Evolutionary conservation across 2,329 filamentous ascomycete genomes (phyloP), one percentile per base, ranked within the genome.

Genomic region (Stachybotrys echinatus): DNA sequence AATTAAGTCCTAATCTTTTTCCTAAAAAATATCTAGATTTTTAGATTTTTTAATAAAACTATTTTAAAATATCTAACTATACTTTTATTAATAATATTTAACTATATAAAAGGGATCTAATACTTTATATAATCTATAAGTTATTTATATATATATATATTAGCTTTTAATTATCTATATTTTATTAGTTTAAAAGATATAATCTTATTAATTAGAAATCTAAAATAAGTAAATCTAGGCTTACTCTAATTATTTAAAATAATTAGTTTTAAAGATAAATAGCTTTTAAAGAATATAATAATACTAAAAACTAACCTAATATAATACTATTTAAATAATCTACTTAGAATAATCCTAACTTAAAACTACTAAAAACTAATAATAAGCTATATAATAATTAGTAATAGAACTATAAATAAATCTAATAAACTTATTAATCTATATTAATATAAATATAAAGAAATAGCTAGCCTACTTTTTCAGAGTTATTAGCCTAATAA

Each of bases 361-460:
- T 34, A 42, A 21, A 31, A 47, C 19, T 47, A 43, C 5, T 14
- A 37, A 19, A 42, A 47, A 12, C 38, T 27, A 12, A 50, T 47
- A 47, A 21, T 23, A 4, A 48, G 14, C 8, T 42, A 42, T 34
- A 38, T 43, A 37, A 17, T 42, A 50, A 37, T n/a, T n/a, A 3
- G 5, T 37, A 39, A 19, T 23, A 49, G 18, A 49, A 22, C 34
- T 37, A 27, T 43, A 43, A 48, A 27, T 34, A 43, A 43, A 49
- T 23, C 5, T 5, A 49, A 34, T 14, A 21, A 44, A 34, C 23
- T 37, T 37, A 10, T 37, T 17, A 10, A 37, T 17, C 17, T 37
- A 37, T 37, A 37, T 17, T 37, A 37, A 17, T 49, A 49, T 31
- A 19, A 49, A 12, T 44, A 43, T 31, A 12, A 31, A 22, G 20